phyloP scores from a whole-genome alignment of 164 flowering plant genomes.

The Vitis labrusca region DNA sequence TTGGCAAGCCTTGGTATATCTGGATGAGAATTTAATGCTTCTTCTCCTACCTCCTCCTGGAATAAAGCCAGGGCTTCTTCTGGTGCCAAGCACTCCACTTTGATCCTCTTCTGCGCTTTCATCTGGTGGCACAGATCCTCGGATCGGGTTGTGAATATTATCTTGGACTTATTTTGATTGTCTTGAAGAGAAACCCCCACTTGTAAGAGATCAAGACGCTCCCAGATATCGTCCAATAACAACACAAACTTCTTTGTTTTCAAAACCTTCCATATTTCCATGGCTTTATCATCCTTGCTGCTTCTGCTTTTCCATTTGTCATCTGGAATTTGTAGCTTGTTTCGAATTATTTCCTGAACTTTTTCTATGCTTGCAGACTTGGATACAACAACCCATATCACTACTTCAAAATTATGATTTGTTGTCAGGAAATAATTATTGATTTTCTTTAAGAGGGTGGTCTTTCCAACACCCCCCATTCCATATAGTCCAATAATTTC shows the following conservation, averaged over 20 bases:
- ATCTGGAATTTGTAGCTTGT: neutral
- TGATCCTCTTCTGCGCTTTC: slow-evolving; percentile 11
- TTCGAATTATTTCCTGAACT: neutral
- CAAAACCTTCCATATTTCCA: neutral
- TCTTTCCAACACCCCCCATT: neutral
- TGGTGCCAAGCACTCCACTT: slow-evolving; percentile 3
- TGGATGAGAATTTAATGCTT: slow-evolving; percentile 7
- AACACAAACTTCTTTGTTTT: slow-evolving; percentile 3
- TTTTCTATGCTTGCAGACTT: neutral
- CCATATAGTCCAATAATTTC: neutral
- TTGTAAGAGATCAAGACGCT: neutral
- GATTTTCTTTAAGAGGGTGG: neutral
- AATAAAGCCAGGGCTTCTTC: slow-evolving; percentile 19
- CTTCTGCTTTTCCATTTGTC: neutral
- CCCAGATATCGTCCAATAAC: slow-evolving; percentile 15
- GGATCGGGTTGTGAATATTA: slow-evolving; percentile 9
- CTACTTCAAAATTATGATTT: neutral
- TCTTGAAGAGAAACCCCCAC: slow-evolving; percentile 4
- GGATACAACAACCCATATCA: neutral
- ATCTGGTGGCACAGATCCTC: slow-evolving; percentile 14
- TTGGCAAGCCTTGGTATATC: slow-evolving; percentile 4
- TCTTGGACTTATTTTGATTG: neutral
- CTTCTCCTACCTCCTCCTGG: slow-evolving; percentile 12
- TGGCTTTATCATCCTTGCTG: neutral
- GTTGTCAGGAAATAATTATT: neutral